Conservation (phyloP, 1,284 basidiomycete species). For the Golubevia sp. region DNA sequence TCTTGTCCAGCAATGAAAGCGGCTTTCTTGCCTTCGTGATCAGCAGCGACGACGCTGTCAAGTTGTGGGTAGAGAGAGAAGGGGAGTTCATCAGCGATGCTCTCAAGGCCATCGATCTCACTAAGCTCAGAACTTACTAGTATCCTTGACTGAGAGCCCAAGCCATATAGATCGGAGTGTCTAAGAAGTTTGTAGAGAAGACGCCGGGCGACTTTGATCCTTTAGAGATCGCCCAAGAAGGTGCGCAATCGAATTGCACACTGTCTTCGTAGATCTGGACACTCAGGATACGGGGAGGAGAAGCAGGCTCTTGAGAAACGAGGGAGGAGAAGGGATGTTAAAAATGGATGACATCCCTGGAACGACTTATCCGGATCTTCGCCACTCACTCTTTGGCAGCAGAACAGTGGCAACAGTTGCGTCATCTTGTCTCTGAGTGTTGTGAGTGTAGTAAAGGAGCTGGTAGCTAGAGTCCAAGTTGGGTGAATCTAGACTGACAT, state of each 20-base stretch:
- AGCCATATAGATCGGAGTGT: constrained; percentile 22
- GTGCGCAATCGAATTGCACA: constrained; percentile 28
- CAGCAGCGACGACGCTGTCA: constrained; percentile 34
- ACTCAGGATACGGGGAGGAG: constrained; percentile 30
- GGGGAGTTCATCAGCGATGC: no score
- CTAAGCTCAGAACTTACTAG: not conserved
- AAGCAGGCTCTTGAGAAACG: constrained; percentile 28
- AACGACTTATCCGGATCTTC: no score
- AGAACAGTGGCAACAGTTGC: no score
- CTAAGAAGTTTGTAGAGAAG: constrained; percentile 4
- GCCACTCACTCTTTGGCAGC: no score
- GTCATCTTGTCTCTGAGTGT: constrained; percentile 12
- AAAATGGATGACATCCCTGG: no score
- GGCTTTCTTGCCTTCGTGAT: constrained; percentile 34
- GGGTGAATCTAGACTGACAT: no score
- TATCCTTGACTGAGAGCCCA: constrained; percentile 27
- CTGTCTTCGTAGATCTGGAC: constrained; percentile 37
- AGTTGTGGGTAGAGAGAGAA: no score
- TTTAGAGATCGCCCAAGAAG: constrained; percentile 19
- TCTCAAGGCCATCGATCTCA: no score
- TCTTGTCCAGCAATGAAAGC: constrained; percentile 36
- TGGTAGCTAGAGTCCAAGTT: constrained; percentile 14
- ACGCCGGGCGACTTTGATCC: constrained; percentile 15
- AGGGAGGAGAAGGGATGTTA: constrained; percentile 31
- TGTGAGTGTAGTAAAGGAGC: constrained; percentile 32